Base-by-base conservation (phyloP, 2,329 filamentous ascomycete species). In the Phialophora macrospora region DNA sequence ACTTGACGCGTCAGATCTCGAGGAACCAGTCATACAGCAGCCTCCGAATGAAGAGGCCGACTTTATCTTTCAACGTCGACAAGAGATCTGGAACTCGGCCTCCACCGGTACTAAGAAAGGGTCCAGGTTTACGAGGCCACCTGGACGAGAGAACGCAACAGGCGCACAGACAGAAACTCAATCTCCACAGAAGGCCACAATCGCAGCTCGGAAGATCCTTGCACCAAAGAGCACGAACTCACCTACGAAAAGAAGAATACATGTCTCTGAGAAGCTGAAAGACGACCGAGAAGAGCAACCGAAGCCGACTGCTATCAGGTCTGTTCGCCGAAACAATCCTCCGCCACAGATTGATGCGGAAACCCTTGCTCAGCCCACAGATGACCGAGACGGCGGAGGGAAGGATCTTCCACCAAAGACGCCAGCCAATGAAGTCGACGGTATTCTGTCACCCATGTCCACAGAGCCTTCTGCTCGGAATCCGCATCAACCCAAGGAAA, bases 171-270 rank as follows among this genome's bases (percentile, higher is more conserved):
- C 60, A 20, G 57, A 38, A 49, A 44, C n/a, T 12, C 49, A 38
- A 26, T 68, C 66, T 34, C 68, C 68, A 14, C 64, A 69, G 46
- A 70, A 66, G 55, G 22, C 30, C 4, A 54, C 60, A 17, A 28
- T 14, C 5, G 66, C 54, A 8, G 28, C 54, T 6, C 66, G 71
- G 52, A 72, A 64, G 64, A 68, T 72, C 7, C 65, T 72, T 17
- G 69, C 69, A 7, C 69, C 69, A 1, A 72, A 73, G 65, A 73
- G 68, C 64, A 71, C 68, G 22, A 73, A 73, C 28, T 73, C 71
- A 1, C 71, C 71, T 2, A 60, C 70, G 32, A 72, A 72, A 55
- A 66, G 68, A 44, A 69, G 64, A 49, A 61, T 69, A 17, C 58
- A 52, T 44, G 48, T 67, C 26, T 32, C 64, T 2, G 66, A 69